These are phyloP conservation scores for Lactarius quietus DNA, from an alignment of 768 basidiomycete species.

Conservation along the genomic window DNA sequence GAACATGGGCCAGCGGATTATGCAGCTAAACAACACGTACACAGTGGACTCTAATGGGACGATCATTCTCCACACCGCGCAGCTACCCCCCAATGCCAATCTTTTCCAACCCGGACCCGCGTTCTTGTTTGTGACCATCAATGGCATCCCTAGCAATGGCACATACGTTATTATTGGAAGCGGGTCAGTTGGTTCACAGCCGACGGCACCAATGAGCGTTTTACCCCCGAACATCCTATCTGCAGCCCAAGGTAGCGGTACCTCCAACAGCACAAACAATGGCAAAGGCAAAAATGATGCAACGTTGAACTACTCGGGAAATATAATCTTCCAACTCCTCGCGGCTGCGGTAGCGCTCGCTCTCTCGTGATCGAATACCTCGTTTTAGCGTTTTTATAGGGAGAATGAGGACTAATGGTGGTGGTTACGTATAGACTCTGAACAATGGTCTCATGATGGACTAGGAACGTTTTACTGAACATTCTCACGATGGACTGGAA, in stretches of 20 bases:
- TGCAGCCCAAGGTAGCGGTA: neutral
- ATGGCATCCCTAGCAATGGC: conserved; percentile 81
- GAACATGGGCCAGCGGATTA: conserved; percentile 81
- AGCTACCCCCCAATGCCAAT: conserved; percentile 78
- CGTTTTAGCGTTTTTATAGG: neutral
- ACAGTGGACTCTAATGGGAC: conserved; percentile 74
- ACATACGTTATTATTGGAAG: conserved; percentile 73
- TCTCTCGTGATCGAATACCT: neutral
- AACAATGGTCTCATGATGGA: neutral
- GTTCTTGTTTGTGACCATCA: conserved; percentile 74
- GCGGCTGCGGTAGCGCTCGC: neutral
- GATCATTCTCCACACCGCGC: conserved; percentile 74
- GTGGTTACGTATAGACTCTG: neutral
- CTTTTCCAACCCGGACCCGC: conserved; percentile 87
- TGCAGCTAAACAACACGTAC: conserved; percentile 84
- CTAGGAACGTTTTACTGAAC: neutral
- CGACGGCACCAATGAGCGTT: conserved; percentile 39
- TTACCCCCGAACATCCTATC: conserved; percentile 48
- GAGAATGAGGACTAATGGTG: neutral
- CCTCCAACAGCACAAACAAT: neutral
- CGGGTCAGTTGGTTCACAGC: conserved; percentile 70
- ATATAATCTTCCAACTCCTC: neutral
- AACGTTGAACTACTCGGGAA: neutral
- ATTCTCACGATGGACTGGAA: neutral
- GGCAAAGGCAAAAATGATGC: neutral